Conservation (phyloP, 2,329 filamentous ascomycete genomes). For the Cercospora sp. region DNA sequence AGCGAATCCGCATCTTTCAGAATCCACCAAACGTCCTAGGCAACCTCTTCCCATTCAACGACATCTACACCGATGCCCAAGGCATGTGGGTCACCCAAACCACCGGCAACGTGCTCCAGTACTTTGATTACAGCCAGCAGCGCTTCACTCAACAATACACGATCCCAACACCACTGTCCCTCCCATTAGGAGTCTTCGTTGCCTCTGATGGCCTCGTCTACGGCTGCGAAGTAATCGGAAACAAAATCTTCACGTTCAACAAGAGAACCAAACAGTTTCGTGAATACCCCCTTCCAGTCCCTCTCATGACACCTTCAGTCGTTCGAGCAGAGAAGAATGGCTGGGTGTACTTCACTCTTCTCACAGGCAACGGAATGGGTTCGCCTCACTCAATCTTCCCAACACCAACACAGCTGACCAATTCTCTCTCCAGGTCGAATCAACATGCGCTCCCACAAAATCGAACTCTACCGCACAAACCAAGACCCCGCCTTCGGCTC, state of each 20-base stretch:
- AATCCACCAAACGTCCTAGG: conserved; percentile 22
- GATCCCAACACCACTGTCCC: conserved; percentile 21
- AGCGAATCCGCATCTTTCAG: conserved; percentile 24
- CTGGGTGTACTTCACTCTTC: conserved; percentile 24
- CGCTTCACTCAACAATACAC: conserved; percentile 20
- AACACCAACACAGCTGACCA: background rate
- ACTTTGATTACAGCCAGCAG: conserved; percentile 23
- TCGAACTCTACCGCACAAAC: conserved; percentile 20
- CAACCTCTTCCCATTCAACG: conserved; percentile 29
- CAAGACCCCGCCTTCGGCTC: conserved; percentile 13
- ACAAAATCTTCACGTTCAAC: conserved; percentile 24
- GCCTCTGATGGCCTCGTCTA: conserved; percentile 25
- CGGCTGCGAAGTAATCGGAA: conserved; percentile 22
- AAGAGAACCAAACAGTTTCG: conserved; percentile 11
- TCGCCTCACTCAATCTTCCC: background rate
- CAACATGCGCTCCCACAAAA: conserved; percentile 22
- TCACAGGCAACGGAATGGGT: conserved; percentile 23
- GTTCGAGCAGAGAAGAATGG: conserved; percentile 22
- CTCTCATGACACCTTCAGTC: conserved; percentile 25
- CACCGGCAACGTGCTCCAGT: conserved; percentile 24
- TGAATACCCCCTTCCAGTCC: conserved; percentile 21
- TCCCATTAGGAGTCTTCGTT: conserved; percentile 25
- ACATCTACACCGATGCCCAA: conserved; percentile 22
- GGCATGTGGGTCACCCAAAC: conserved; percentile 31
- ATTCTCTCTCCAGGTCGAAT: conserved; percentile 10